A percentile compares a stretch with the other conserved stretches of the same genome.
phyloP scores from a whole-genome alignment of 202 grass and related monocot species.

The Zizania palustris region DNA sequence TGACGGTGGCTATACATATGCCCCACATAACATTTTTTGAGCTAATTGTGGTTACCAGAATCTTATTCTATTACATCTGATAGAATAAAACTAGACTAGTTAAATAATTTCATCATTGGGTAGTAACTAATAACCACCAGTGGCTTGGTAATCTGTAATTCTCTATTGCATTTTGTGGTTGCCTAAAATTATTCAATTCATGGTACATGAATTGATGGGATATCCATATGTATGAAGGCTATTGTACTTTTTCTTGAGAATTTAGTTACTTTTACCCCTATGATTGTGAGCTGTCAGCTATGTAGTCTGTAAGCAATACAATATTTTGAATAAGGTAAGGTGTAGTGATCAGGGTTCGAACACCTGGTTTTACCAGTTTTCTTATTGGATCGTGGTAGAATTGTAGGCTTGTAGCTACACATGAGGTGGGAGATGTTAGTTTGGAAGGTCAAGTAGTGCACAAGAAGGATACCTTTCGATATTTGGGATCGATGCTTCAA shows the following conservation, averaged over 20 bases:
- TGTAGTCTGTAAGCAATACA: not conserved
- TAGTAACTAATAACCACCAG: not conserved
- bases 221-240: conserved; percentile 2
- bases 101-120: not conserved
- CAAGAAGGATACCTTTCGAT: too few relatives aligned
- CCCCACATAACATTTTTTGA: not conserved
- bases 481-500: too few relatives aligned
- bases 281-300: not conserved
- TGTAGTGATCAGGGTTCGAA: not conserved
- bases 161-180: not conserved
- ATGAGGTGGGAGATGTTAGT: too few relatives aligned
- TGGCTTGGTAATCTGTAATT: conserved; percentile 1
- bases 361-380: not conserved
- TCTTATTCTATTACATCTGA: not conserved
- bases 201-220: not conserved
- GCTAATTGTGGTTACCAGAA: not conserved
- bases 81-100: not conserved
- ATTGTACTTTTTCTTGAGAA: not conserved
- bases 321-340: not conserved
- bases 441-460: too few relatives aligned
- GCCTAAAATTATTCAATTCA: not conserved
- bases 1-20: not conserved
- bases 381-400: not conserved
- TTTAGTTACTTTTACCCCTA: not conserved
- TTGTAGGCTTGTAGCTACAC: not conserved